Conservation (phyloP, 2,329 filamentous ascomycete species). For the Hymenoscyphus occultus region DNA sequence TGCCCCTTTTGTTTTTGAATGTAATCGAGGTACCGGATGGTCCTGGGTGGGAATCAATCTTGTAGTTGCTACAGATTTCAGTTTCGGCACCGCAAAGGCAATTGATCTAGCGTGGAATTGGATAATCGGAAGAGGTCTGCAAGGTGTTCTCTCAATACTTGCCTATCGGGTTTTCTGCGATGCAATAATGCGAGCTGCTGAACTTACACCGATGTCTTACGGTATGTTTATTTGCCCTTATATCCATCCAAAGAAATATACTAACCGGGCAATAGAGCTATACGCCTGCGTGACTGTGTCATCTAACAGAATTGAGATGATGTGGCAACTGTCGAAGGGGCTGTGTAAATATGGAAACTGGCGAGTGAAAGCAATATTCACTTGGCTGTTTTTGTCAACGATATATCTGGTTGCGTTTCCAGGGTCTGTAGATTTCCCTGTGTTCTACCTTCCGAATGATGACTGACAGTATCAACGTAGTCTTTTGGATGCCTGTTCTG, state of each 20-base stretch:
- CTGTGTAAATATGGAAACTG: constrained; percentile 14
- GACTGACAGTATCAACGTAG: constrained; percentile 5
- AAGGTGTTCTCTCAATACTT: constrained; percentile 15
- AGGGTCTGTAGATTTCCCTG: not conserved
- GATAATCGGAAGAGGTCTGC: constrained; percentile 20
- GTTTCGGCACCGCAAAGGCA: constrained; percentile 18
- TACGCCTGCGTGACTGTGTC: constrained; percentile 18
- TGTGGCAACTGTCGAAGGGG: constrained; percentile 16
- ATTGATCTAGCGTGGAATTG: constrained; percentile 22
- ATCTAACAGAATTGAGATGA: constrained; percentile 12
- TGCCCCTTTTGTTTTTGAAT: constrained; percentile 10
- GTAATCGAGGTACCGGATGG: constrained; percentile 12
- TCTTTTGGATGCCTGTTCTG: constrained; percentile 18
- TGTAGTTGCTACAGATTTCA: constrained; percentile 12
- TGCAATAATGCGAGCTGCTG: constrained; percentile 16
- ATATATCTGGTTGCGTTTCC: constrained; percentile 16
- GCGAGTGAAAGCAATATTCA: constrained; percentile 16
- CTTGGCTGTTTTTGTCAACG: constrained; percentile 18
- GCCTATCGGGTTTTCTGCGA: constrained; percentile 21
- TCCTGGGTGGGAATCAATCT: constrained; percentile 18
- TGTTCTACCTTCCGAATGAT: not conserved
- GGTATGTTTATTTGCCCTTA: not conserved
- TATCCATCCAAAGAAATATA: not conserved
- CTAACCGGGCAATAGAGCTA: constrained; percentile 8
- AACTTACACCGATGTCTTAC: constrained; percentile 16